Evolutionary conservation across 495 filamentous ascomycete species (phyloP), one percentile per base, ranked within the genome.

Genomic region (Daldinia concentrica): DNA sequence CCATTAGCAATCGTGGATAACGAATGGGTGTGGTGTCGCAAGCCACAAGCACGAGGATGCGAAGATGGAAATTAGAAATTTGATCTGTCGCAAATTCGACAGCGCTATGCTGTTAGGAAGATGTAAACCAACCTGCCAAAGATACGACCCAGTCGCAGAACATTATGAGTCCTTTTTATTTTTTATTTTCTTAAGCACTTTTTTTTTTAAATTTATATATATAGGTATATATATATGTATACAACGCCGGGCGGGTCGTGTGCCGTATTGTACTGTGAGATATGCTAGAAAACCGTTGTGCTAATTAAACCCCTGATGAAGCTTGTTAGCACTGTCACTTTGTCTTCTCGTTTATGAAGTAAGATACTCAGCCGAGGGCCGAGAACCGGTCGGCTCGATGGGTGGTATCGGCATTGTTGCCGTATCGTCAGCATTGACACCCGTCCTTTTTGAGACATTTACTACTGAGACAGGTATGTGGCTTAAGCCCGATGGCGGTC

Each of bases 91-190:
- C 3, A 65, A 60, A 62, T 68, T 55, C 27, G 39, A 43, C 48
- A 58, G 41, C 22, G 62, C 66, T 43, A 73, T 61, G 41, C 39
- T 54, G 41, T 41, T 39, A 54, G 26, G 52, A 34, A 48, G 27
- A 58, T 41, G 52, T 48, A 27, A 37, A 55, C 69, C 64, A 72
- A 72, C 69, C 69, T 56, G 60, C 32, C 60, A 15, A 64, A 68
- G 52, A 57, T 15, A 68, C 60, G 69, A 60, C 29, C 69, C 56
- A 73, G 70, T 65, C 60, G 68, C 61, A 52, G 24, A 37, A 60
- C 26, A 64, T 19, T 54, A 64, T 30, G 39, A 29, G 26, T 0
- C 34, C 37, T 26, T 55, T 36, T n/a, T n/a, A n/a, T n/a, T n/a
- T n/a, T n/a, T n/a, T n/a, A n/a, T n/a, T n/a, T n/a, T n/a, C n/a